Percentiles rank a stretch among this genome's conserved stretches.
These are phyloP conservation scores for Emiliania huxleyi DNA, from an alignment of 78 protist genomes.

Conservation along the genomic window DNA sequence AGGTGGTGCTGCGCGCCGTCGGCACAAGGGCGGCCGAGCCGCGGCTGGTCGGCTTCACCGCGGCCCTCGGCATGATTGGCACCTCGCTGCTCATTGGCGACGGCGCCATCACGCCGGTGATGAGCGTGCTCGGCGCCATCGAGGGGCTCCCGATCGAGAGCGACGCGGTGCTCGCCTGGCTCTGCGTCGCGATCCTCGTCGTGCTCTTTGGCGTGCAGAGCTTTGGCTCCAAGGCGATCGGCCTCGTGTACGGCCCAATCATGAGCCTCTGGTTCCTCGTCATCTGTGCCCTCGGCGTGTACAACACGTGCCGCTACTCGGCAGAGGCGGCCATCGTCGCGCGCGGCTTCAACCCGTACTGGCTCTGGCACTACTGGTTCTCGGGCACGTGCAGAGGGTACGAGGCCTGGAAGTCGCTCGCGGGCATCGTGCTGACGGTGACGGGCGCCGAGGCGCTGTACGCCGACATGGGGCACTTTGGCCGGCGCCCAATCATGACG, in stretches of 20 bases:
- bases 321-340: neutral
- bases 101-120: too few species aligned
- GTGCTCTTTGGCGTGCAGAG: too few species aligned
- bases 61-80: too few species aligned
- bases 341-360: neutral
- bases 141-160: too few species aligned
- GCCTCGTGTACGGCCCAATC: neutral
- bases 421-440: neutral
- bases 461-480: neutral
- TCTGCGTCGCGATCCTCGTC: too few species aligned
- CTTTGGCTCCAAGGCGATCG: neutral
- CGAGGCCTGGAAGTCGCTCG: neutral
- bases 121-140: too few species aligned
- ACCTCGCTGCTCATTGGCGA: too few species aligned
- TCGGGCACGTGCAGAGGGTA: neutral
- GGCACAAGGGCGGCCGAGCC: too few species aligned
- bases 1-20: too few species aligned
- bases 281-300: neutral
- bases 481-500: neutral
- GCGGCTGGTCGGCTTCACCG: too few species aligned
- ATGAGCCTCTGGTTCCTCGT: neutral
- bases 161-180: too few species aligned
- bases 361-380: neutral
- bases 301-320: neutral
- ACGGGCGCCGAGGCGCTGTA: neutral